Evolutionary conservation across 805 yeast species (phyloP), one percentile per base, ranked within the genome.

Genomic region (Myxozyma mucilagina): DNA sequence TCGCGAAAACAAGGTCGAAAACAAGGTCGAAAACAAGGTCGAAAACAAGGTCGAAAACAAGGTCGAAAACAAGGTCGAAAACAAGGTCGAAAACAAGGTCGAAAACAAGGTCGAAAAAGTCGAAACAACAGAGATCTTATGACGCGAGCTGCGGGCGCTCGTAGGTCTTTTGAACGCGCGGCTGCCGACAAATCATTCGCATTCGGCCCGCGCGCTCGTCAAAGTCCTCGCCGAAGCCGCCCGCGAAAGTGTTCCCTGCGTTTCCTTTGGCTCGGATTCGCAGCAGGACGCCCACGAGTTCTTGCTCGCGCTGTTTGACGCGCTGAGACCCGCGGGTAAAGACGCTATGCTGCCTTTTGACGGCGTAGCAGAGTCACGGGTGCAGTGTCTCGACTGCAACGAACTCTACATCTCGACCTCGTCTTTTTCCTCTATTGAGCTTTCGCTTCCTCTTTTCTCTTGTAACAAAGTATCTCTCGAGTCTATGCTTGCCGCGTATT

Each of bases 381-480:
- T 93, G 54, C 97, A 97, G 0, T 93, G 98, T 72, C 79, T 89
- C 54, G 79, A 79, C n/a, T 93, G 98, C 80, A 97, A 97, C 61
- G 97, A 93, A 70, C 89, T 85, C 73, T 97, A 97, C 58, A 97
- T 97, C 1, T 86, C 91, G 18, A 86, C 86, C 66, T 86, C 93
- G 0, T 89, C 90, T 0, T 80, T 85, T 16, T 71, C 76, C 32
- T 71, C 76, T 0, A 68, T 75, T 20, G 78, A 75, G 42, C 57
- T 75, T 16, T 13, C 61, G 10, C 50, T 62, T n/a, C 63, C 66
- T 39, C 14, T 42, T 6, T 18, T 42, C 32, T 31, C 53, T 1
- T n/a, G 36, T 9, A 8, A n/a, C 16, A n/a, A 52, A 2, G 64
- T 49, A 6, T 34, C 36, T 4, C 49, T 57, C 7, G 55, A 47